Evolutionary conservation across 306 rosid genomes (phyloP), one percentile per base, ranked within the genome.

Genomic region (Argentina anserina): DNA sequence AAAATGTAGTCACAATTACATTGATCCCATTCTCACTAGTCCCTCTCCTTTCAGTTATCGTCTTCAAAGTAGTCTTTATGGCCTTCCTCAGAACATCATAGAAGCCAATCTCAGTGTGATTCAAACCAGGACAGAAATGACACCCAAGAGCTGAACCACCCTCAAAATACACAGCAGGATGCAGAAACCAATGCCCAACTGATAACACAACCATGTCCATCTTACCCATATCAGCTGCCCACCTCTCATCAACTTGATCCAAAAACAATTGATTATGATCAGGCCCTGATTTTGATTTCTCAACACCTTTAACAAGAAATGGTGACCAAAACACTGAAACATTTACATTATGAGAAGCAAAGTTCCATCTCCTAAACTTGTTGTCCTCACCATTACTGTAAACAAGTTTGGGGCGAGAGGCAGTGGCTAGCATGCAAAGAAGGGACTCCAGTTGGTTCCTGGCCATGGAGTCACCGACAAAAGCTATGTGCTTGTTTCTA

Each of bases 401-500:
- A 23, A 87, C 82, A 65, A 90, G 96, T 23, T 82, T 55, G 9
- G 97, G 97, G 20, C 65, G 50, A 10, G 92, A 87, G 25, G 63
- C 79, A 34, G 92, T 77, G 75, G 96, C 59, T 17, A 93, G 18
- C 89, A 90, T 70, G 75, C 98, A 93, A n/a, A 93, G 93, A 63
- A 93, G 96, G 1, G 98, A 93, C 76, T 93, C 98, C 63, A 90
- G 67, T 70, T 93, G 98, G 86, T 93, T 93, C 79, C 98, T 93
- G 17, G 98, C 98, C 92, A 93, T 82, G 73, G 98, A 93, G 47
- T 93, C 98, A 3, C 98, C 98, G 2, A 93, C 89, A 85, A 93
- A 89, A 33, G 97, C 97, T 69, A 93, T 7, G 39, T 90, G 90
- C 66, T 89, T 90, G 90, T 86, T 85, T 1, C 40, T 73, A 58